Base-by-base conservation (phyloP, 1,284 basidiomycete genomes). In the Vanrija humicola region DNA sequence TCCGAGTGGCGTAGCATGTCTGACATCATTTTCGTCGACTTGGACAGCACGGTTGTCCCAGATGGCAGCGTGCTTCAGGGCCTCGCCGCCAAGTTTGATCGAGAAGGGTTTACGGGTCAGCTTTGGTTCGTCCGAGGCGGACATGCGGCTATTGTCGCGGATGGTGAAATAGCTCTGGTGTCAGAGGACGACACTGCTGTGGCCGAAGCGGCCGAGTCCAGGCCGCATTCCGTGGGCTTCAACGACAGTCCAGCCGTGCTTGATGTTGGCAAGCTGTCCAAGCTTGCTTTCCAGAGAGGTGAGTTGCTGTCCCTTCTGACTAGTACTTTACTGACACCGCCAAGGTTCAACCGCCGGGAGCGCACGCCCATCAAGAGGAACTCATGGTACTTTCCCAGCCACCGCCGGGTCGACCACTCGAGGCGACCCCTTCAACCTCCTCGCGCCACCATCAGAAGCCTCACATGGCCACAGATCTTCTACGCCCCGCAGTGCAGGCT, bases 51-150 rank as follows among this genome's bases (percentile, higher is more conserved):
- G 0, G 40, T 73, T 12, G 80, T 89, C 7, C 77, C 81, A 0
- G 84, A 87, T 3, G 83, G 84, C 3, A 84, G 83, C 56, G 87
- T 89, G 61, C 81, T 94, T 38, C 78, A 83, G 16, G 88, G 89
- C 6, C 79, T 96, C n/a, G 81, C 95, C 39, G 81, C 83, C 67
- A 96, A 96, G 75, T 93, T 95, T 72, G 83, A 82, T 43, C 79
- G 81, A 47, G 87, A 87, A 56, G 85, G 84, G 15, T 91, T 82
- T 73, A 50, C 71, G 0, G 84, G 84, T 10, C 81, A 85, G 46
- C 79, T 96, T 5, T 81, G 78, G 38, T 94, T 88, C 83, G 74
- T 95, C 49, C 80, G 82, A 55, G 92, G 91, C 38, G 92, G 92
- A 2, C 89, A 90, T 67, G 81, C 86, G 53, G 83, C 69, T 1